phyloP scores from a whole-genome alignment of 768 basidiomycete genomes.

The Phaeotremella skinneri region DNA sequence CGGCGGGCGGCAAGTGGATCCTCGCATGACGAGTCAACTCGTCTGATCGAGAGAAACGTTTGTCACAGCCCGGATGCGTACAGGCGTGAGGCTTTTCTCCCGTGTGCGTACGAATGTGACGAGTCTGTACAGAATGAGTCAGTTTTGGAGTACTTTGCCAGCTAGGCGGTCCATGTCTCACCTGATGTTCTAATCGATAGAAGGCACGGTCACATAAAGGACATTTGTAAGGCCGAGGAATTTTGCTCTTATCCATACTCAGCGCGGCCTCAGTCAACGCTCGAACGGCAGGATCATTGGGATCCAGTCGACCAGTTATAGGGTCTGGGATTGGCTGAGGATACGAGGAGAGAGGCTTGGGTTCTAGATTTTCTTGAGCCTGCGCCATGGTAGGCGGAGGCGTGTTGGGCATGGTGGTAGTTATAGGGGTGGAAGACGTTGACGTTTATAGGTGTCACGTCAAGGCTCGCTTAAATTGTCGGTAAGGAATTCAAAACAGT shows the following conservation, averaged over 20 bases:
- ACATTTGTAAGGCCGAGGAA: conserved; percentile 89
- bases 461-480: too few relatives aligned
- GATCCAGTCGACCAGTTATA: conserved; percentile 51
- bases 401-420: conserved; percentile 25
- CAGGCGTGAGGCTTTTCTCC: conserved; percentile 97
- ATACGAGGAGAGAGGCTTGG: conserved; percentile 9
- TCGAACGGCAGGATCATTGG: conserved; percentile 52
- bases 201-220: conserved; percentile 95
- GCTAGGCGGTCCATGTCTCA: conserved; percentile 48
- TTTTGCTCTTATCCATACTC: conserved; percentile 56
- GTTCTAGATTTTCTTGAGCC: conserved; percentile 10
- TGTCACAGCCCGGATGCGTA: conserved; percentile 90
- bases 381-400: conserved; percentile 26
- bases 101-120: conserved; percentile 96
- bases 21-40: conserved; percentile 94
- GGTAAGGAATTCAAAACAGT: too few relatives aligned
- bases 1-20: conserved; percentile 73
- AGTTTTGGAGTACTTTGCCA: neutral
- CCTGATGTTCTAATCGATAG: conserved; percentile 93
- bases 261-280: conserved; percentile 52
- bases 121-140: conserved; percentile 61
- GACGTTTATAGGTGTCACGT: too few relatives aligned
- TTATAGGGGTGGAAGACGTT: too few relatives aligned
- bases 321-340: conserved; percentile 46
- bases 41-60: conserved; percentile 96